Conservation (phyloP, 2,329 filamentous ascomycete species). For the Neonectria coccinea region DNA sequence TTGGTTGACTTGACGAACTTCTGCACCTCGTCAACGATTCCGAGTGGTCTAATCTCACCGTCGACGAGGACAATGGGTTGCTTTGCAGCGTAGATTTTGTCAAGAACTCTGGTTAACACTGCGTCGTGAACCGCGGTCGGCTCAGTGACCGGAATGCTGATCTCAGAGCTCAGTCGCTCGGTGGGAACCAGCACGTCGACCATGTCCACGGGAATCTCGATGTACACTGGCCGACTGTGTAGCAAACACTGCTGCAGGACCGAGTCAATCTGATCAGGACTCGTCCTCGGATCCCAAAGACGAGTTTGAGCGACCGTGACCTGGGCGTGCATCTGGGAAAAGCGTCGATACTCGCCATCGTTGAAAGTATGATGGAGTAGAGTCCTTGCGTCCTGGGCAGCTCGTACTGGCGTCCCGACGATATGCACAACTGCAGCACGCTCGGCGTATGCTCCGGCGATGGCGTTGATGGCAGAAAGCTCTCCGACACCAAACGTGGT, state of each 20-base stretch:
- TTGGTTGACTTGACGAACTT: conserved; percentile 56
- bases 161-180: conserved; percentile 17
- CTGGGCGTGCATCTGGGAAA: conserved; percentile 61
- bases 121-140: conserved; percentile 41
- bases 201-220: conserved; percentile 67
- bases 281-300: conserved; percentile 57
- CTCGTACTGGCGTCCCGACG: conserved; percentile 63
- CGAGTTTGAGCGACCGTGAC: conserved; percentile 61
- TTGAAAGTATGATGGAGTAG: conserved; percentile 66
- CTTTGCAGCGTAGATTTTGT: conserved; percentile 57
- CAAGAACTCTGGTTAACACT: conserved; percentile 52
- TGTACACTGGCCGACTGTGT: conserved; percentile 67
- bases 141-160: conserved; percentile 39
- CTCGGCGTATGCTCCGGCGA: conserved; percentile 70
- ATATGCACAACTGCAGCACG: conserved; percentile 68
- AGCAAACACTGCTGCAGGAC: conserved; percentile 62
- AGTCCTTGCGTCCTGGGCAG: conserved; percentile 56
- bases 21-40: conserved; percentile 56
- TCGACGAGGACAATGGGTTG: conserved; percentile 65
- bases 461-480: conserved; percentile 68
- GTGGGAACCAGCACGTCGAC: conserved; percentile 53
- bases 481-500: conserved; percentile 72
- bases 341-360: conserved; percentile 65
- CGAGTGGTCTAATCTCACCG: conserved; percentile 59
- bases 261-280: conserved; percentile 63